Conservation (phyloP, 2,329 filamentous ascomycete species). For the Rachicladosporium sp. region DNA sequence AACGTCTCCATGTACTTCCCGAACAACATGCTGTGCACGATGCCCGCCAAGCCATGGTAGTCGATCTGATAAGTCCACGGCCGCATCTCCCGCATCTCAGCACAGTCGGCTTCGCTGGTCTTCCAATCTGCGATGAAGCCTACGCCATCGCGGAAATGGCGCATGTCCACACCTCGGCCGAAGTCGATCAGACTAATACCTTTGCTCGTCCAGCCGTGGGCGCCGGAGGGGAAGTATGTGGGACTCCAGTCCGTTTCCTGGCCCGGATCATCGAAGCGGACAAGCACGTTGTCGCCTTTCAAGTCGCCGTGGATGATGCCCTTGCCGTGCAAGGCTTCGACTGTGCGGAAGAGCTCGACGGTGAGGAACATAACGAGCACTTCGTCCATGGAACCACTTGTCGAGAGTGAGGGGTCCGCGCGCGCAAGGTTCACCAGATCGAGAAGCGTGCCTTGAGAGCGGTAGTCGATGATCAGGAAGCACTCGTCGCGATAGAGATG, state of each 20-base stretch:
- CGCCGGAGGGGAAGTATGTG: slow-evolving; percentile 62
- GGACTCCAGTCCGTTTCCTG: slow-evolving; percentile 38
- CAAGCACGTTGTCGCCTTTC: slow-evolving; percentile 88
- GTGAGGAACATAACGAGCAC: slow-evolving; percentile 88
- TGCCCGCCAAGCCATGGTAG: slow-evolving; percentile 83
- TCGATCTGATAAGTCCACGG: slow-evolving; percentile 98
- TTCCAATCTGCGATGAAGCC: slow-evolving; percentile 96
- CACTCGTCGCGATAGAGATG: slow-evolving; percentile 85
- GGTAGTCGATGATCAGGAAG: slow-evolving; percentile 77
- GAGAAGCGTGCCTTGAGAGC: slow-evolving; percentile 83
- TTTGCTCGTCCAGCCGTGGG: slow-evolving; percentile 64
- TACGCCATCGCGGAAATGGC: slow-evolving; percentile 60
- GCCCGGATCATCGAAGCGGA: slow-evolving; percentile 55
- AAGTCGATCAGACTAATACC: slow-evolving; percentile 89
- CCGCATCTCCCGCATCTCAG: slow-evolving; percentile 85
- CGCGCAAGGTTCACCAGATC: slow-evolving; percentile 84
- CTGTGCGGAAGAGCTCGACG: slow-evolving; percentile 77
- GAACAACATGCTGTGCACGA: slow-evolving; percentile 79
- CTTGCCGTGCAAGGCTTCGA: slow-evolving; percentile 73
- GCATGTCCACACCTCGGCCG: slow-evolving; percentile 88
- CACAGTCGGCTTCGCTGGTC: slow-evolving; percentile 73
- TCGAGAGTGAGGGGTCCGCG: slow-evolving; percentile 38
- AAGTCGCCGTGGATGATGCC: slow-evolving; percentile 82
- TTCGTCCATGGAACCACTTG: slow-evolving; percentile 70
- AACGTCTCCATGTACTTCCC: slow-evolving; percentile 86